These are phyloP conservation scores for Phytopythium oedochilum DNA, from an alignment of 352 stramenopile species.

Conservation along the genomic window DNA sequence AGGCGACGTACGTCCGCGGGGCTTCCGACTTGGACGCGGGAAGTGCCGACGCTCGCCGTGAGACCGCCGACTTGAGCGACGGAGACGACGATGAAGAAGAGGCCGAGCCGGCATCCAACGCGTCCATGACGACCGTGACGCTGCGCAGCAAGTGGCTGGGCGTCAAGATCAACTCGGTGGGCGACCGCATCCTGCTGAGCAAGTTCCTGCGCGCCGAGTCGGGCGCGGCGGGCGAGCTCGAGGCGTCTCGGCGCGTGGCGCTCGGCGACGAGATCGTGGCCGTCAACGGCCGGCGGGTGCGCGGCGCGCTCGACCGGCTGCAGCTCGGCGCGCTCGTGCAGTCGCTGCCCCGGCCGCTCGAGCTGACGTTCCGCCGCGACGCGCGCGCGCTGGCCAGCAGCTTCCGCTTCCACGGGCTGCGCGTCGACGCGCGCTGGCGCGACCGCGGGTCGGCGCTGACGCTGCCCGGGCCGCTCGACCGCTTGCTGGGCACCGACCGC, in stretches of 20 bases:
- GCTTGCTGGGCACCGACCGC: slow-evolving; percentile 18
- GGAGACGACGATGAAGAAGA: neutral
- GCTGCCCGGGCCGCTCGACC: slow-evolving; percentile 36
- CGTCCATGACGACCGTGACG: slow-evolving; percentile 23
- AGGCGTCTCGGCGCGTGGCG: slow-evolving; percentile 49
- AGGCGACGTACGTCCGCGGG: neutral
- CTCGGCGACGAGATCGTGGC: slow-evolving; percentile 60
- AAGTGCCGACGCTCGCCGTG: neutral
- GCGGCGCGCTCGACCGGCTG: slow-evolving; percentile 46
- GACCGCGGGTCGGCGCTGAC: slow-evolving; percentile 45
- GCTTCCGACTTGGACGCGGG: neutral
- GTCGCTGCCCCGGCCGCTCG: slow-evolving; percentile 42
- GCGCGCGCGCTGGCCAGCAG: slow-evolving; percentile 37
- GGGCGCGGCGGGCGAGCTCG: slow-evolving; percentile 60
- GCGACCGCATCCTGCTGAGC: slow-evolving; percentile 63
- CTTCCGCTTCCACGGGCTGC: slow-evolving; percentile 55
- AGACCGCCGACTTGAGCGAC: neutral
- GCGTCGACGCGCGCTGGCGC: slow-evolving; percentile 47
- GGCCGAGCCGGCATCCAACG: neutral
- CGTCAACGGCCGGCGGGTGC: slow-evolving; percentile 56
- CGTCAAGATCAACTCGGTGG: slow-evolving; percentile 76
- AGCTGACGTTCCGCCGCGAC: slow-evolving; percentile 57
- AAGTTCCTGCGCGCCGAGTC: slow-evolving; percentile 60
- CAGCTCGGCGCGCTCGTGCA: slow-evolving; percentile 60
- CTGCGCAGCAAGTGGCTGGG: slow-evolving; percentile 70